Conservation (phyloP, 1,284 basidiomycete species). For the Sphagnurus paluster region DNA sequence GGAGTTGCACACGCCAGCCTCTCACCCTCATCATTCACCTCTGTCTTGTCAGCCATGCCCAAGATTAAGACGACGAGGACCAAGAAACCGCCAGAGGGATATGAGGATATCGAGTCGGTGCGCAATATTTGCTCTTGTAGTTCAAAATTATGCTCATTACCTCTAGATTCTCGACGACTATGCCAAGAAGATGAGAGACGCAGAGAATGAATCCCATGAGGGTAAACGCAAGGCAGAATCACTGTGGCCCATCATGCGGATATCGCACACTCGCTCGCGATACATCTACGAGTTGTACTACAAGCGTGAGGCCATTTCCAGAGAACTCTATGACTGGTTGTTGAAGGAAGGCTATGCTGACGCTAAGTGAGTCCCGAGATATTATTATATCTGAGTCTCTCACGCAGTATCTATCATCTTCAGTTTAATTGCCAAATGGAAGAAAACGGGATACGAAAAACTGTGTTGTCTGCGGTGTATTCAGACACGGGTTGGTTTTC, state of each 20-base stretch:
- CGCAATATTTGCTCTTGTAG: constrained; percentile 21
- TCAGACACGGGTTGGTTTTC: constrained; percentile 77
- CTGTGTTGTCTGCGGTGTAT: constrained; percentile 97
- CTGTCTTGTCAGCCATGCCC: constrained; percentile 68
- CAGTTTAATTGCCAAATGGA: constrained; percentile 99
- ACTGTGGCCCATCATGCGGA: constrained; percentile 99
- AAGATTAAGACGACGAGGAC: constrained; percentile 94
- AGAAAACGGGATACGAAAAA: constrained; percentile 98
- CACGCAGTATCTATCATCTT: constrained; percentile 8
- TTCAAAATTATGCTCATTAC: constrained; percentile 1
- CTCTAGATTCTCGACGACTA: constrained; percentile 88
- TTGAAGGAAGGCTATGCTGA: constrained; percentile 98
- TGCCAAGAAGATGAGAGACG: constrained; percentile 95
- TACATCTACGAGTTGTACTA: constrained; percentile 99
- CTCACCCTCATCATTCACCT: not conserved
- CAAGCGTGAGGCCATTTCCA: constrained; percentile 94
- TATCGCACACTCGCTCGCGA: constrained; percentile 91
- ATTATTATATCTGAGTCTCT: not conserved
- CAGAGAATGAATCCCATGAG: constrained; percentile 96
- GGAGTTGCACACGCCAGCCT: not conserved
- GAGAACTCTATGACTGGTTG: constrained; percentile 97
- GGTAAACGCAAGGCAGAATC: constrained; percentile 97
- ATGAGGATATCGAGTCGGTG: constrained; percentile 90
- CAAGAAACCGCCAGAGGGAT: constrained; percentile 95
- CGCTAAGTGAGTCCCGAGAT: constrained; percentile 73